A percentile compares a stretch with the other conserved stretches of the same genome.
Evolutionary conservation across 1,284 basidiomycete species (phyloP).

Genomic region (Apiotrichum mycotoxinovorans): DNA sequence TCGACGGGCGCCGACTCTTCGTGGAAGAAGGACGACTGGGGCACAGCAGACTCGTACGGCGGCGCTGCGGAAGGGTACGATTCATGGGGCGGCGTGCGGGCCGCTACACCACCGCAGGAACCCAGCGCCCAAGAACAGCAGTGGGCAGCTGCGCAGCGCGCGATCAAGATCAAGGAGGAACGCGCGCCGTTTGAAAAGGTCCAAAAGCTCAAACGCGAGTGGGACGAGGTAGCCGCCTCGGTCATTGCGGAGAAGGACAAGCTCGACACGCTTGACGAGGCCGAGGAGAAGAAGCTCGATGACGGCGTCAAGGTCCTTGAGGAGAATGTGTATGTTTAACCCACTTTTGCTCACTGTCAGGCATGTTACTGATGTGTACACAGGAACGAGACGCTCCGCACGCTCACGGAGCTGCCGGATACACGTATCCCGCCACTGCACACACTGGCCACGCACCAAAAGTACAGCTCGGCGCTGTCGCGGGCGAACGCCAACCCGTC

Average conservation of each 20-base stretch:
- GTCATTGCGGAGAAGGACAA: constrained; percentile 25
- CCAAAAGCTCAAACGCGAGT: constrained; percentile 31
- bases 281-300: constrained; percentile 28
- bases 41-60: constrained; percentile 3
- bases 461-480: constrained; percentile 35
- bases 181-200: constrained; percentile 42
- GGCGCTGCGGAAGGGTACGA: constrained; percentile 13
- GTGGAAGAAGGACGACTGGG: background rate
- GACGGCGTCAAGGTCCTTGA: constrained; percentile 22
- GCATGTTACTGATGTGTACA: background rate
- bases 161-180: constrained; percentile 30
- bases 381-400: constrained; percentile 29
- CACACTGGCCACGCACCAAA: constrained; percentile 38
- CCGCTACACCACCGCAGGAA: background rate
- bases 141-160: constrained; percentile 43
- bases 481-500: constrained; percentile 39
- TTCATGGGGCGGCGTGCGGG: constrained; percentile 25
- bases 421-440: constrained; percentile 39
- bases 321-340: constrained; percentile 31
- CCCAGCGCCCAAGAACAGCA: constrained; percentile 26
- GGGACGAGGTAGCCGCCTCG: constrained; percentile 35
- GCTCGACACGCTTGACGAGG: constrained; percentile 22
- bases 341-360: background rate
- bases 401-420: constrained; percentile 30
- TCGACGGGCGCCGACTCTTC: background rate